Base-by-base conservation (phyloP, 805 yeast species). In the Ogataea henricii region DNA sequence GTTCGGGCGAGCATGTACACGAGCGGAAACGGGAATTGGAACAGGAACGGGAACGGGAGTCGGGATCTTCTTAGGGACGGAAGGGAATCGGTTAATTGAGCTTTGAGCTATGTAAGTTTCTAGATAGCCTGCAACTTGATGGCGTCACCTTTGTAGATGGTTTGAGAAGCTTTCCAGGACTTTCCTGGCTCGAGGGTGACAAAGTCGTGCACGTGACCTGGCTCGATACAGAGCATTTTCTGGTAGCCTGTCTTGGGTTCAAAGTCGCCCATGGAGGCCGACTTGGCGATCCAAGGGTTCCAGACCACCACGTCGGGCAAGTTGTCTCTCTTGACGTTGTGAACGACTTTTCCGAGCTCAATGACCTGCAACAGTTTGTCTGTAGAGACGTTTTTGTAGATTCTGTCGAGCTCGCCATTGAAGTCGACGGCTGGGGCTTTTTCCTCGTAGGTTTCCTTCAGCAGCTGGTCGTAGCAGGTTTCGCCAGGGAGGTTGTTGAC, bases 261-360 rank as follows among this genome's bases (percentile, higher is more conserved):
- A 61, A 92, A 94, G 69, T 94, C 99, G 35, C 74, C 83, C 92
- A 94, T 88, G 1, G 85, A 83, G 20, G 70, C 73, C n/a, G 94
- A 80, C 66, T 87, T 88, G 47, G 85, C 77, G 55, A 79, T 73
- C 99, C 98, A 94, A 30, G 99, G 99, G 68, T 94, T 94, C 99
- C 99, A 94, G 46, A 94, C 97, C 41, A 94, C 98, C 4, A 78
- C 72, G 54, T 79, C 83, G 0, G 79, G 82, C 56, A 66, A 48
- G 58, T 84, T 84, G 13, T 69, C 70, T 62, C 96, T 77, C 45
- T 78, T 72, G 29, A 92, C 67, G 35, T 87, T 82, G 64, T 85
- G 85, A 41, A 82, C 65, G 6, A 89, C 91, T 53, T 81, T 77
- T 39, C 92, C 94, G 47, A 77, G 75, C 49, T 81, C 83, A 40